Conservation (phyloP, 495 filamentous ascomycete genomes). For the Neurospora sp. region DNA sequence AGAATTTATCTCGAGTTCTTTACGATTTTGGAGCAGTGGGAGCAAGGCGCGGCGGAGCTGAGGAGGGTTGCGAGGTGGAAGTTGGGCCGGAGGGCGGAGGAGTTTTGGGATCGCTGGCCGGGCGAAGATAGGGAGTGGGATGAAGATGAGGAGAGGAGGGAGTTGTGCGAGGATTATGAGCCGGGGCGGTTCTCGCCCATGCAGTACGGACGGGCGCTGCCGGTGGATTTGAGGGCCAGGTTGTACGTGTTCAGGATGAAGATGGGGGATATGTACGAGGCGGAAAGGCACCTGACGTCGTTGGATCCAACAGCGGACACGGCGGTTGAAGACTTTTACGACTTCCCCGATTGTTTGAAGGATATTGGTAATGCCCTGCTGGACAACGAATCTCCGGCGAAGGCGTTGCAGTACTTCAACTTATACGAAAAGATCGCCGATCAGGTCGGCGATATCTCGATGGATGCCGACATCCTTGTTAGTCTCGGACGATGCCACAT, state of each 20-base stretch:
- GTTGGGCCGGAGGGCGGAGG: constrained; percentile 61
- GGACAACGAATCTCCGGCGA: constrained; percentile 40
- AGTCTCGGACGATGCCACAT: constrained; percentile 66
- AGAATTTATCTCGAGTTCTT: constrained; percentile 79
- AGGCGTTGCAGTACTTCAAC: constrained; percentile 66
- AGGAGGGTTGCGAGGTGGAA: constrained; percentile 72
- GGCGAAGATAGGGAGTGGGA: constrained; percentile 94
- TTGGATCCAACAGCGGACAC: constrained; percentile 48
- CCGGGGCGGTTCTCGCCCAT: constrained; percentile 45
- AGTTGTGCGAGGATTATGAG: constrained; percentile 40
- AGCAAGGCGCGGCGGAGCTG: constrained; percentile 53
- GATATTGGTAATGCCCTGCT: constrained; percentile 61
- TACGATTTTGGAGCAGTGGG: constrained; percentile 46
- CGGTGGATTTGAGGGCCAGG: constrained; percentile 75
- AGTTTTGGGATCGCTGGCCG: constrained; percentile 65
- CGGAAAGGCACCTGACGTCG: constrained; percentile 42
- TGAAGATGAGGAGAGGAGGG: constrained; percentile 54
- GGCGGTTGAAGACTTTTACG: constrained; percentile 40
- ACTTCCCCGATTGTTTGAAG: constrained; percentile 67
- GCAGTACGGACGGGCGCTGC: constrained; percentile 66
- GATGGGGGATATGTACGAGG: constrained; percentile 61
- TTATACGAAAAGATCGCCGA: constrained; percentile 48
- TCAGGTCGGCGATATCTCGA: constrained; percentile 41
- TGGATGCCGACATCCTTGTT: constrained; percentile 53
- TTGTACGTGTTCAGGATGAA: constrained; percentile 71